Evolutionary conservation across 495 filamentous ascomycete genomes (phyloP).

Genomic region (Tuber aestivum): DNA sequence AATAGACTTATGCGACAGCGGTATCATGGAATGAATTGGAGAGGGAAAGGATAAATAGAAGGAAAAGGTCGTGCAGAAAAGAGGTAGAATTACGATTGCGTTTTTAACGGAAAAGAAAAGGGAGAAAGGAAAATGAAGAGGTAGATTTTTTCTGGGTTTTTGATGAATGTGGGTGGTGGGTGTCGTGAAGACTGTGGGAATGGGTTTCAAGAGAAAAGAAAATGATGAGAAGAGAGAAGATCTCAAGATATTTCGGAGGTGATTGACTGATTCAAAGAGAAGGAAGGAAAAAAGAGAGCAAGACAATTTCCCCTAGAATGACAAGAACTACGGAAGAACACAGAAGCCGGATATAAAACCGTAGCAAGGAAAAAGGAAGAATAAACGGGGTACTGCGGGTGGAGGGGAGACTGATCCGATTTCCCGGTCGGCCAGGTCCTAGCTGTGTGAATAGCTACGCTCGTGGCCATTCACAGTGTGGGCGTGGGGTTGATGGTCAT

Average conservation of each 20-base stretch:
- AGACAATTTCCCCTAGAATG: constrained; percentile 15
- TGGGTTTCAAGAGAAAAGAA: not conserved
- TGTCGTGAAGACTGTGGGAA: constrained; percentile 8
- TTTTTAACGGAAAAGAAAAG: not conserved
- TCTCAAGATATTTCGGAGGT: constrained; percentile 4
- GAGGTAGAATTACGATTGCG: not conserved
- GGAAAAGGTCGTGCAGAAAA: not conserved
- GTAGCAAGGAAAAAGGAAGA: constrained; percentile 9
- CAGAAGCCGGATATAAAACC: constrained; percentile 11
- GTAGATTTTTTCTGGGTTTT: constrained; percentile 25
- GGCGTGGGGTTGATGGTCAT: not conserved
- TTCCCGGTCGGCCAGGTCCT: constrained; percentile 5
- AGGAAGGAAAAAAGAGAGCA: constrained; percentile 17
- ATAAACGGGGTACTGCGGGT: constrained; percentile 24
- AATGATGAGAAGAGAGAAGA: constrained; percentile 12
- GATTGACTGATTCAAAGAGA: constrained; percentile 14
- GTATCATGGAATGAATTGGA: not conserved
- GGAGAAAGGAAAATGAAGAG: constrained; percentile 19
- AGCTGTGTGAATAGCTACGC: constrained; percentile 31
- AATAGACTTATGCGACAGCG: not conserved
- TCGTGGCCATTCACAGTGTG: constrained; percentile 17
- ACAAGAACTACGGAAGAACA: constrained; percentile 11
- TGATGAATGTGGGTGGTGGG: constrained; percentile 8
- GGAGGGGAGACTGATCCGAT: constrained; percentile 25
- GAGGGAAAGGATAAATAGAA: not conserved